Base-by-base conservation (phyloP, 1,284 basidiomycete species). In the Fomitopsis palustris region DNA sequence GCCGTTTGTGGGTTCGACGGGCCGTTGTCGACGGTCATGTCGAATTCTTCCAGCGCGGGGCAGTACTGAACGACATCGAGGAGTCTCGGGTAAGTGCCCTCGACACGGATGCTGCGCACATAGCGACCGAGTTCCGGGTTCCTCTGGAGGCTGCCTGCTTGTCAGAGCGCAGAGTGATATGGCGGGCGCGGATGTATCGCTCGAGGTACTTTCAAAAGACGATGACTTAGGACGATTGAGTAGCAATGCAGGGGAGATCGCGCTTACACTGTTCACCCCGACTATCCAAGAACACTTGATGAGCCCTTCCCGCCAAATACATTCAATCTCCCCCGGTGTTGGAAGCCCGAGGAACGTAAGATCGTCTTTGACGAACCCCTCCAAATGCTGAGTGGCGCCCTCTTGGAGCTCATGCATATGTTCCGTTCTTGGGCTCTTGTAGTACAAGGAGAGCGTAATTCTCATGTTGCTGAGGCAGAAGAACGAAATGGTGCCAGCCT, bases 11-110 rank as follows among this genome's bases (percentile, higher is more conserved):
- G 56, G 59, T 17, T 43, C 10, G 39, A n/a, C 38, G 62, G 58
- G 9, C 70, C 71, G 37, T 64, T 66, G 63, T 81, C 77, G 29
- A 84, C 74, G 16, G 72, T 77, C 55, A 85, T 56, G 62, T 84
- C 81, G 54, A 86, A 64, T 8, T 67, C 65, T 41, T 72, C 64
- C 1, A 83, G 55, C 29, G 58, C 58, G 8, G 56, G 58, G 58
- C 77, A 78, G 19, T 74, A 60, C 39, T 64, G 57, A 51, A 74
- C 71, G 47, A 78, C 63, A 29, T 59, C 61, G 1, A 64, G 67
- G 9, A 70, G 59, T n/a, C 65, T 67, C 29, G 58, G 66, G 43
- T 68, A 75, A 6, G 76, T 69, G 31, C 70, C 73, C 9, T 69
- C 69, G 33, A 77, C 62, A 37, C 77, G 67, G 42, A 85, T 56